Percentiles rank a stretch among this genome's conserved stretches.
phyloP scores from a whole-genome alignment of 352 stramenopile species.

The Discostella stelligera region DNA sequence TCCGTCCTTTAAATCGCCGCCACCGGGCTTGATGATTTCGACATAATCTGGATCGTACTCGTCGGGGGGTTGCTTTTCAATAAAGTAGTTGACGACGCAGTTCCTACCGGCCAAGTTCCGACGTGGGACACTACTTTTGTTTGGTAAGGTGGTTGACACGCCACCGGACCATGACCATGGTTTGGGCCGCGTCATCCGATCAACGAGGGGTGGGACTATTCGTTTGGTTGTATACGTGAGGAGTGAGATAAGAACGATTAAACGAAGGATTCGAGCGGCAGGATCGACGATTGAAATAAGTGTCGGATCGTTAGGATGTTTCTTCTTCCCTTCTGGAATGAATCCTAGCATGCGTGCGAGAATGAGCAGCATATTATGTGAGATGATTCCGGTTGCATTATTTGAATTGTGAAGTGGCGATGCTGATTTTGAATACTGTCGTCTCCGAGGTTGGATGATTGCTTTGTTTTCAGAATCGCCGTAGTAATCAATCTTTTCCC shows the following conservation, averaged over 20 bases:
- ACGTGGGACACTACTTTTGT: neutral
- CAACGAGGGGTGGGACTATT: slow-evolving; percentile 22
- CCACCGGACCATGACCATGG: slow-evolving; percentile 33
- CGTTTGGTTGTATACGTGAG: slow-evolving; percentile 17
- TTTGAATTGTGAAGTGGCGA: neutral
- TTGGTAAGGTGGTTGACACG: slow-evolving; percentile 11
- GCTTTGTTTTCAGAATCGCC: slow-evolving; percentile 10
- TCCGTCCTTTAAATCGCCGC: slow-evolving; percentile 33
- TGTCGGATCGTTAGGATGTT: slow-evolving; percentile 5
- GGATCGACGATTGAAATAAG: slow-evolving; percentile 34
- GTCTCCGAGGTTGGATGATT: neutral
- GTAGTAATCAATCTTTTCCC: slow-evolving; percentile 8
- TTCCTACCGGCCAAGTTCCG: slow-evolving; percentile 44
- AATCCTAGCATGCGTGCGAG: slow-evolving; percentile 29
- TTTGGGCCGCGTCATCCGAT: slow-evolving; percentile 32
- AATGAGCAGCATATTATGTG: slow-evolving; percentile 22
- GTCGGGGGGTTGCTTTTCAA: slow-evolving; percentile 57
- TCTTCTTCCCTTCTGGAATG: slow-evolving; percentile 28
- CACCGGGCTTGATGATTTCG: slow-evolving; percentile 42
- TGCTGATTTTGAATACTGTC: neutral
- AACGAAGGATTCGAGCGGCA: slow-evolving; percentile 28
- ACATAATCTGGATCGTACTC: slow-evolving; percentile 61
- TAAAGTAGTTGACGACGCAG: slow-evolving; percentile 65
- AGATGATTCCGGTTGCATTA: neutral
- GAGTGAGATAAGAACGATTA: slow-evolving; percentile 37